Conservation (phyloP, 2,329 filamentous ascomycete species). For the Fusarium protoensiforme region DNA sequence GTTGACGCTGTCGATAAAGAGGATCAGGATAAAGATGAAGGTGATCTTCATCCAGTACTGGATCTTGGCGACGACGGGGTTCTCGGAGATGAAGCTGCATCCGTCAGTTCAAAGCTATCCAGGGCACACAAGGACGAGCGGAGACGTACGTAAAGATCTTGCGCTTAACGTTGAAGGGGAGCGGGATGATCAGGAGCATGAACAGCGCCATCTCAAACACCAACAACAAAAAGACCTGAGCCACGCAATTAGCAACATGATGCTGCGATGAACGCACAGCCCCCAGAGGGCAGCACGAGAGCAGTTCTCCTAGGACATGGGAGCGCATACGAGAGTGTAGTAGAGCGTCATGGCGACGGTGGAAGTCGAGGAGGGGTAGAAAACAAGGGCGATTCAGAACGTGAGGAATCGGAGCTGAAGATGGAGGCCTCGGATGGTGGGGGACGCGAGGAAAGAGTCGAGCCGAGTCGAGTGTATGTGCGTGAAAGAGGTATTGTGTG, state of each 20-base stretch:
- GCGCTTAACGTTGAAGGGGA: slow-evolving; percentile 87
- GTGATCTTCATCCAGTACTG: slow-evolving; percentile 99
- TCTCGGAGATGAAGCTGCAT: slow-evolving; percentile 89
- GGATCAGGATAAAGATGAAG: slow-evolving; percentile 98
- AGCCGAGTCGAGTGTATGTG: not conserved
- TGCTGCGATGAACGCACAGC: not conserved
- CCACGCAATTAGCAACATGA: slow-evolving; percentile 37
- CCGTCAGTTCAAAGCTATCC: slow-evolving; percentile 8
- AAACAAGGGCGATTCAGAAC: slow-evolving; percentile 11
- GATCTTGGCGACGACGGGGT: slow-evolving; percentile 84
- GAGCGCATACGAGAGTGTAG: slow-evolving; percentile 62
- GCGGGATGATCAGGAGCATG: slow-evolving; percentile 82
- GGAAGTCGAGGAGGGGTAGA: slow-evolving; percentile 38
- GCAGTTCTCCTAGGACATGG: not conserved
- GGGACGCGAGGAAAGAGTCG: not conserved
- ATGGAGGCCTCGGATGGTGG: slow-evolving; percentile 7
- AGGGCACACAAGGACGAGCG: not conserved
- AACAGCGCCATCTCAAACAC: slow-evolving; percentile 87
- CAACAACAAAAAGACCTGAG: slow-evolving; percentile 83
- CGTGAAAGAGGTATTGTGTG: slow-evolving; percentile 1
- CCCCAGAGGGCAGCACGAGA: not conserved
- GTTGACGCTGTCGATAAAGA: slow-evolving; percentile 96
- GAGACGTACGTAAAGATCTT: slow-evolving; percentile 78
- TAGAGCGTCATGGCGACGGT: slow-evolving; percentile 66
- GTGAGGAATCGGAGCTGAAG: slow-evolving; percentile 13